Percentiles rank a stretch among this genome's conserved stretches.
Evolutionary conservation across 768 basidiomycete genomes (phyloP).

Genomic region (Leccinum rimulosum): DNA sequence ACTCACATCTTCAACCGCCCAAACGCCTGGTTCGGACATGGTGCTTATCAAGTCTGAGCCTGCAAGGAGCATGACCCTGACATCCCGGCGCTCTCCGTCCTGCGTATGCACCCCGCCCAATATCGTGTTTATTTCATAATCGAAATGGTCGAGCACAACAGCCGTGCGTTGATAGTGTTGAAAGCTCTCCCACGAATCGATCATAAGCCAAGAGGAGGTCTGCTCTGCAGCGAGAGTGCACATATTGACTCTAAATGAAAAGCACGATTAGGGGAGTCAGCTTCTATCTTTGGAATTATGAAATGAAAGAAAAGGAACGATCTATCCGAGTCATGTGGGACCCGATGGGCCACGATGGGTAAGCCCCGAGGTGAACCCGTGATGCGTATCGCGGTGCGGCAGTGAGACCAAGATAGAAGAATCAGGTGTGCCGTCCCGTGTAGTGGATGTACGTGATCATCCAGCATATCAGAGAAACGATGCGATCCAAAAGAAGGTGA

Average conservation of each 20-base stretch:
- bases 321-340: conserved; percentile 5
- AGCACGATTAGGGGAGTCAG: conserved; percentile 18
- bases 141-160: conserved; percentile 95
- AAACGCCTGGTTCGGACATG: conserved; percentile 98
- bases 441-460: conserved; percentile 7
- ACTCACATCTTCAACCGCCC: conserved; percentile 91
- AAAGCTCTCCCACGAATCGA: conserved; percentile 97
- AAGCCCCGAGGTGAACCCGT: conserved; percentile 11
- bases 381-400: conserved; percentile 9
- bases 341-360: conserved; percentile 7
- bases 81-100: conserved; percentile 71
- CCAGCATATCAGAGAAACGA: conserved; percentile 8
- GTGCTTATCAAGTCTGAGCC: conserved; percentile 98
- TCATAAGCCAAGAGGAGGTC: conserved; percentile 93
- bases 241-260: conserved; percentile 68
- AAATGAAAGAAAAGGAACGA: conserved; percentile 1
- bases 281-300: conserved; percentile 9
- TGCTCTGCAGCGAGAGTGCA: conserved; percentile 87
- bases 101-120: conserved; percentile 74
- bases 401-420: conserved; percentile 11
- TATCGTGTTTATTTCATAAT: conserved; percentile 87
- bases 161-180: conserved; percentile 95
- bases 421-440: conserved; percentile 13
- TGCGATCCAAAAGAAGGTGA: conserved; percentile 11
- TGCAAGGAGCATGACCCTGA: conserved; percentile 90